Conservation (phyloP, 2,329 filamentous ascomycete genomes). For the Alternaria triticimaculans region DNA sequence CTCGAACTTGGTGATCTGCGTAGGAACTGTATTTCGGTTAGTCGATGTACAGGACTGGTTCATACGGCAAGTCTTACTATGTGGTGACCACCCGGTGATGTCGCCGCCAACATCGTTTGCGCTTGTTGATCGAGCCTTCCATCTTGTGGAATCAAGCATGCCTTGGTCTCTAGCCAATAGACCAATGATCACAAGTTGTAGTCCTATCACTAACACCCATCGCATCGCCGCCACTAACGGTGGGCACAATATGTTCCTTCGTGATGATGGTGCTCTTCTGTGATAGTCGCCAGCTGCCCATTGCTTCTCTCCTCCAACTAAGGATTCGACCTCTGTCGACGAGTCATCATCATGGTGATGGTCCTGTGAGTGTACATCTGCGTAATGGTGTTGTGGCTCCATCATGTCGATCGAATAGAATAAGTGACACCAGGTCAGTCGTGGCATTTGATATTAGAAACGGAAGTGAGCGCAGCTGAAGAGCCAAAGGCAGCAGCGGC, state of each 20-base stretch:
- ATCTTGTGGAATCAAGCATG: slow-evolving; percentile 28
- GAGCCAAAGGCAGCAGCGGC: slow-evolving; percentile 25
- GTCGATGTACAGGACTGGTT: neutral
- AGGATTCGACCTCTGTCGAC: slow-evolving; percentile 43
- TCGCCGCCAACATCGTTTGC: slow-evolving; percentile 42
- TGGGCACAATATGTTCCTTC: slow-evolving; percentile 23
- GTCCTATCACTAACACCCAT: slow-evolving; percentile 40
- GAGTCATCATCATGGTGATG: slow-evolving; percentile 40
- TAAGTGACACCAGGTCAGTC: slow-evolving; percentile 31
- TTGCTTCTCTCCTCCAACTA: slow-evolving; percentile 38
- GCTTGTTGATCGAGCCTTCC: slow-evolving; percentile 30
- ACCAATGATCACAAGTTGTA: slow-evolving; percentile 40
- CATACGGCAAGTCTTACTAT: slow-evolving; percentile 25
- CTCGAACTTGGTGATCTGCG: slow-evolving; percentile 41
- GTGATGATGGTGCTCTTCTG: slow-evolving; percentile 21
- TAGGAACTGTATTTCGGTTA: slow-evolving; percentile 32
- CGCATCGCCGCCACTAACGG: slow-evolving; percentile 24
- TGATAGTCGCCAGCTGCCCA: slow-evolving; percentile 30
- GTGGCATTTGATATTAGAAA: slow-evolving; percentile 7
- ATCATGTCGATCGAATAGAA: slow-evolving; percentile 24
- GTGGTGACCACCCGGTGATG: slow-evolving; percentile 42
- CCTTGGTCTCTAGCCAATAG: slow-evolving; percentile 41
- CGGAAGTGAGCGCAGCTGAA: slow-evolving; percentile 37
- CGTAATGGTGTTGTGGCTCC: slow-evolving; percentile 41
- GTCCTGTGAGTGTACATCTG: slow-evolving; percentile 31